phyloP scores from a whole-genome alignment of 192 early-diverging fungal genomes.

The Podila minutissima region DNA sequence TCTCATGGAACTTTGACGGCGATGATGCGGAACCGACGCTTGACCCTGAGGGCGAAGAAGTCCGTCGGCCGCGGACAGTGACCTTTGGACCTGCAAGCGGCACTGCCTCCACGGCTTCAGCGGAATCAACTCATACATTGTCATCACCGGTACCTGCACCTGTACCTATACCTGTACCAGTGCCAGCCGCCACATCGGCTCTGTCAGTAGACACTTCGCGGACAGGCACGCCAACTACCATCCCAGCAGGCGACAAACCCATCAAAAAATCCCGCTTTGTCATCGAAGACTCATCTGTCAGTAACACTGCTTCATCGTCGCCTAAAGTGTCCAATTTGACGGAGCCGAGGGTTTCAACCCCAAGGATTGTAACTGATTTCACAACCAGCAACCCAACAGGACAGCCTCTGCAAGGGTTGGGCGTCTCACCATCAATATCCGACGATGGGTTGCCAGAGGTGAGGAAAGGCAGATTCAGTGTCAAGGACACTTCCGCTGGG shows the following conservation, averaged over 20 bases:
- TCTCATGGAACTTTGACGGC: slow-evolving; percentile 75
- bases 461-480: slow-evolving; percentile 77
- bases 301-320: background rate
- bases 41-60: background rate
- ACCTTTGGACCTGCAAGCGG: slow-evolving; percentile 3
- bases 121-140: background rate
- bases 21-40: slow-evolving; percentile 21
- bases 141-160: background rate
- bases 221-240: background rate
- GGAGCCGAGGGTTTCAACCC: background rate
- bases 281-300: slow-evolving; percentile 29
- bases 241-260: slow-evolving; percentile 2
- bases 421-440: background rate
- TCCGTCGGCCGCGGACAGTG: slow-evolving; percentile 9
- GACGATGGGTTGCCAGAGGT: slow-evolving; percentile 50
- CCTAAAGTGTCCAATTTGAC: slow-evolving; percentile 8
- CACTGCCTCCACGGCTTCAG: background rate
- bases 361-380: slow-evolving; percentile 7
- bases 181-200: background rate
- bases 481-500: slow-evolving; percentile 49
- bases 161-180: no score
- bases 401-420: slow-evolving; percentile 24
- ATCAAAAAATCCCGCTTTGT: slow-evolving; percentile 56
- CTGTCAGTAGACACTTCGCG: background rate
- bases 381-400: slow-evolving; percentile 6